Evolutionary conservation across 345 rosid genomes (phyloP), one percentile per base, ranked within the genome.

Genomic region (Dimocarpus longan): DNA sequence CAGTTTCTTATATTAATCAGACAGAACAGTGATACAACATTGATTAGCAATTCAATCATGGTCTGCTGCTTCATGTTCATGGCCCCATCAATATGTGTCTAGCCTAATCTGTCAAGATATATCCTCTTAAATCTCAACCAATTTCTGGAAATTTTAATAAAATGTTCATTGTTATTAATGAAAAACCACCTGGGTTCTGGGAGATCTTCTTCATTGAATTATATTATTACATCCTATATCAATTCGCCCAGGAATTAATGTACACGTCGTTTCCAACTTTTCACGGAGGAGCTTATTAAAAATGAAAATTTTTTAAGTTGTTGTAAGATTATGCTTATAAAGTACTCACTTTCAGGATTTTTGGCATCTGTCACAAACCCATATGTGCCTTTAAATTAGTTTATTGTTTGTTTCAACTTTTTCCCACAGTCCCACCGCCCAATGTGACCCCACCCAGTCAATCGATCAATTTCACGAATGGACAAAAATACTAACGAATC

Each of bases 341-440:
- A 64, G 37, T 40, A 71, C 66, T 50, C 9, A 26, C 8, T 32
- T 60, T 73, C 11, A 8, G 16, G 18, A 1, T 9, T 39, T 18
- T 11, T 65, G 82, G 66, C 80, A 78, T 62, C 71, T 78, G 79
- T 76, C 76, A 19, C n/a, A 40, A 16, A 1, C 6, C n/a, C 72
- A 75, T 70, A 50, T 70, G 37, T 65, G 13, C 50, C 28, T 37
- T 48, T 18, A 9, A 10, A 56, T 63, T 78, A 70, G 8, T 46
- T 80, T 54, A 43, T 68, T 72, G 37, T 73, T 46, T 67, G 0
- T 16, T 39, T 2, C 16, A 24, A 39, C 37, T 32, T 52, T 73
- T 70, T 68, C 43, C 82, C 18, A 70, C 60, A n/a, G 63, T 48
- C 66, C 62, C 84, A 78, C 87, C 85, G 87, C 54, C 87, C 85